Conservation (phyloP, 306 rosid species). For the Dryas octopetala region DNA sequence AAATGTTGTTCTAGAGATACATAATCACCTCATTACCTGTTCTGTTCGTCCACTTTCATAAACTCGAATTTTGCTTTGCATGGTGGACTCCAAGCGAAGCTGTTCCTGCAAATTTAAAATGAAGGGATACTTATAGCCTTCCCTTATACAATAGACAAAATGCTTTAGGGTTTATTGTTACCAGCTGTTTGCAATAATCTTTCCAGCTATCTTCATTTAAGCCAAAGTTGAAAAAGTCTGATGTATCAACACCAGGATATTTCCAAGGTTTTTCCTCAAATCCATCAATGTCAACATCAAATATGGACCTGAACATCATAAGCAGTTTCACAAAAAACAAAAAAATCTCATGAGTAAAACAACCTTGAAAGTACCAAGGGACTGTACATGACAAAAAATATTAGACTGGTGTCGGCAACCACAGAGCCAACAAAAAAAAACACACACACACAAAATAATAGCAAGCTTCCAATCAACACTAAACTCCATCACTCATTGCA, state of each 20-base stretch:
- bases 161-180: conserved; percentile 31
- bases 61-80: conserved; percentile 98
- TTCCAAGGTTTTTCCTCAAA: conserved; percentile 99
- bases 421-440: not conserved
- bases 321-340: conserved; percentile 22
- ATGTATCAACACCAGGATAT: conserved; percentile 66
- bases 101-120: conserved; percentile 65
- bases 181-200: conserved; percentile 98
- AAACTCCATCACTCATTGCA: not conserved
- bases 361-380: not conserved
- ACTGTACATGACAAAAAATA: conserved; percentile 7
- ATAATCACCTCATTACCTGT: conserved; percentile 53
- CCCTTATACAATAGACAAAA: conserved; percentile 15
- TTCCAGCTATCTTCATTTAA: conserved; percentile 95
- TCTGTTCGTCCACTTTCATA: conserved; percentile 97
- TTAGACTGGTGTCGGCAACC: not conserved
- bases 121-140: conserved; percentile 24
- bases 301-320: conserved; percentile 74
- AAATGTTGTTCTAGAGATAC: conserved; percentile 6
- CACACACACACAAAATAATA: not conserved
- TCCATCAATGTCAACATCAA: conserved; percentile 85
- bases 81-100: conserved; percentile 93
- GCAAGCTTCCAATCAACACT: not conserved
- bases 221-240: conserved; percentile 93
- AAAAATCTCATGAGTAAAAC: conserved; percentile 7